Base-by-base conservation (phyloP, 2,329 filamentous ascomycete genomes). In the Cladophialophora immunda region DNA sequence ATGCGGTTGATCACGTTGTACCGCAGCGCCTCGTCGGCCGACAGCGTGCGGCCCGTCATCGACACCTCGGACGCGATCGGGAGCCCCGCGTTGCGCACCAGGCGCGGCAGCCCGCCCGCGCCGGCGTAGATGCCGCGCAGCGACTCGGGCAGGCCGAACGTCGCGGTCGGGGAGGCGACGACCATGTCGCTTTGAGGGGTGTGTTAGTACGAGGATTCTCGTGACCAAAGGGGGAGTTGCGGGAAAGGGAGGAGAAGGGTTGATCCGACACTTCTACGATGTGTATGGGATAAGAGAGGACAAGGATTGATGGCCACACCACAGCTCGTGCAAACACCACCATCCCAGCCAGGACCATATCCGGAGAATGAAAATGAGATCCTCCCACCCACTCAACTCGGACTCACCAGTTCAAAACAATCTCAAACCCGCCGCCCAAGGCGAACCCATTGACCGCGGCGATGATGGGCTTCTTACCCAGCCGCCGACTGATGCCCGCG, bases 381-480 rank as follows among this genome's bases (percentile, higher is more conserved):
- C n/a, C n/a, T n/a, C n/a, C n/a, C n/a, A n/a, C n/a, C n/a, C n/a
- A n/a, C n/a, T n/a, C n/a, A n/a, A n/a, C n/a, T n/a, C n/a, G n/a
- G n/a, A 19, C 70, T 66, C 54, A 73, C 71, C 71, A 73, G 56
- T 73, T 73, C 52, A 73, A 50, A 29, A 73, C 71, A 66, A 93
- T 92, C 81, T 94, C 92, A 78, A 91, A 89, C 1, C 91, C 92
- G 61, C 91, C 92, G 38, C 92, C 92, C 54, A 92, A 84, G 65
- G 90, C 91, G 19, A 90, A 81, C 6, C 92, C 92, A 74, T 93
- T 92, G 22, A 94, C 89, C 0, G 91, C 92, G 1, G 89, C 90
- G 30, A 94, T 85, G 63, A 94, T 83, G 5, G 92, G 92, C 74
- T 94, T 94, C 78, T 87, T 88, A 56, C 90, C 90, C 4, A 79